Evolutionary conservation across 2,329 filamentous ascomycete genomes (phyloP), one percentile per base, ranked within the genome.

Genomic region (Pyrenophora seminiperda): DNA sequence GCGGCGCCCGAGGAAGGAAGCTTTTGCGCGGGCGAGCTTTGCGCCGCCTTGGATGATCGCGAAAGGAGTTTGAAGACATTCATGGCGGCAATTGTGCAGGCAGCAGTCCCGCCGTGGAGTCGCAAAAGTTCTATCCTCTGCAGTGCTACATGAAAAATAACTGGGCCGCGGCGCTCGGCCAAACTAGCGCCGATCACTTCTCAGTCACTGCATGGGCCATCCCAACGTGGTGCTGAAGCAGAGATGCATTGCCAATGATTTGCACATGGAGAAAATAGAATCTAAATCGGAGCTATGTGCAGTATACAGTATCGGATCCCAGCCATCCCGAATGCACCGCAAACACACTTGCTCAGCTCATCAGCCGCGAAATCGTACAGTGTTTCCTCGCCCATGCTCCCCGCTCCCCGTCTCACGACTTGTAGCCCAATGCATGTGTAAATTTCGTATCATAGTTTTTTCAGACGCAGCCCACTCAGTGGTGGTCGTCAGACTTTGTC

Each of bases 21-120:
- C 47, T 78, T 81, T 3, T 75, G 63, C 15, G 73, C 54, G 22
- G 70, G 64, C 22, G 71, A 66, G 9, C 63, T 53, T 41, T 74
- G 77, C 49, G 76, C 66, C 11, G 78, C 75, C 63, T 88, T 90
- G 3, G 84, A 85, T 49, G 87, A 87, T 41, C 88, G 81, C 29
- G 88, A 89, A 51, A 91, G 77, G 24, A 91, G 76, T 65, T 86
- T 90, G 66, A 90, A 78, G 46, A 90, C 85, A 73, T 91, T 87
- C 87, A 89, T 89, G 47, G 40, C 30, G 29, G 29, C 33, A 20
- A 30, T 3, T 5, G 13, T 14, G 15, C 19, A 7, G 32, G 11
- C 6, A 10, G 29, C 15, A 24, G 22, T 33, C 14, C 17, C 17
- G 33, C 20, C 24, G 7, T 31, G 14, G 20, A 41, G 56, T 30